phyloP scores from a whole-genome alignment of 2,329 filamentous ascomycete genomes.

The Talaromyces sp. region DNA sequence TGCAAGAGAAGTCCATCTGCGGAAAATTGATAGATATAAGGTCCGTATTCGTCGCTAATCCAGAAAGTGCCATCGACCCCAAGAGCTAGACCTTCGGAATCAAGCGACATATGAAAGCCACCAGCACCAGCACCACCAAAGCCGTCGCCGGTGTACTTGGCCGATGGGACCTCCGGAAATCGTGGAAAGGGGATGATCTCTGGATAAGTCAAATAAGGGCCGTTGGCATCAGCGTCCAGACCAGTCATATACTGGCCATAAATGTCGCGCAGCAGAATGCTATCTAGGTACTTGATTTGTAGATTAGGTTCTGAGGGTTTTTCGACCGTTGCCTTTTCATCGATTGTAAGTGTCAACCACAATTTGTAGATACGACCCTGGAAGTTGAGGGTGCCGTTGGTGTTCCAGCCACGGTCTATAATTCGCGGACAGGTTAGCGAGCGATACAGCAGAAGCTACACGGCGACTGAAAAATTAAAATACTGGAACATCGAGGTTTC shows the following conservation, averaged over 20 bases:
- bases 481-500: neutral
- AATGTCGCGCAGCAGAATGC: slow-evolving; percentile 61
- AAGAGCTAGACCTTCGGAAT: slow-evolving; percentile 64
- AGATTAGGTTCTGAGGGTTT: slow-evolving; percentile 60
- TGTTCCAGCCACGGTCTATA: slow-evolving; percentile 52
- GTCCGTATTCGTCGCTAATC: slow-evolving; percentile 68
- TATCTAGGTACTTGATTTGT: slow-evolving; percentile 59
- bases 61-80: slow-evolving; percentile 60
- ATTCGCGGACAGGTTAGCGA: neutral
- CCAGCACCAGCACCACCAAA: slow-evolving; percentile 61
- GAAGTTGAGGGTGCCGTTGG: slow-evolving; percentile 65
- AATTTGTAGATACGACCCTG: slow-evolving; percentile 68
- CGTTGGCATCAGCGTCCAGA: slow-evolving; percentile 57
- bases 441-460: neutral
- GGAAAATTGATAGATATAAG: slow-evolving; percentile 65
- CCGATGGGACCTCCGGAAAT: slow-evolving; percentile 60
- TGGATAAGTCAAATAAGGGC: slow-evolving; percentile 47
- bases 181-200: slow-evolving; percentile 32
- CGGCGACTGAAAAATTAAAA: neutral
- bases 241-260: slow-evolving; percentile 61
- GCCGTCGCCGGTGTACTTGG: slow-evolving; percentile 63
- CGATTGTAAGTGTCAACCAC: slow-evolving; percentile 55
- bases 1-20: slow-evolving; percentile 55
- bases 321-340: slow-evolving; percentile 48
- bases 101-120: slow-evolving; percentile 58